Evolutionary conservation across 371 early-diverging fungal genomes (phyloP), one percentile per base, ranked within the genome.

Genomic region (Smittium culicis): DNA sequence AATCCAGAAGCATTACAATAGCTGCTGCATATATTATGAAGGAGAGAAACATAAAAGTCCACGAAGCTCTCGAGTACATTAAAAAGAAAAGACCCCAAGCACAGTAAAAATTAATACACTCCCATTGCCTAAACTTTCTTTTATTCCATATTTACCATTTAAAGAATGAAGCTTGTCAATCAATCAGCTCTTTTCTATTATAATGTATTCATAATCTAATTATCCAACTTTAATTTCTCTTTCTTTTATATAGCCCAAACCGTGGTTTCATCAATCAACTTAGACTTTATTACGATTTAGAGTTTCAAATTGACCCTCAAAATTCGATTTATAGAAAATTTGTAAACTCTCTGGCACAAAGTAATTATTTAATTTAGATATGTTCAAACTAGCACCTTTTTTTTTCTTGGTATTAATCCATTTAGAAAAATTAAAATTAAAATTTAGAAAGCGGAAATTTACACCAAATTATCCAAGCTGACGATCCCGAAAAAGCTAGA

Each of bases 21-120:
- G 76, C 80, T 1, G 79, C 77, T 11, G 88, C 89, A 8, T 90
- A 85, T 70, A 57, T 90, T 66, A 89, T 90, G 88, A 80, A 81
- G 69, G 72, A 70, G 5, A 70, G 78, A 56, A 69, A 71, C 0
- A 64, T 86, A 25, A 66, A 76, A 0, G 72, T 75, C 0, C 72
- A 74, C 31, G 77, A 84, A 31, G 88, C 89, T 1, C 64, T 89
- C 28, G 79, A 73, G 0, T 34, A 64, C 1, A 75, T 89, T 28
- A 80, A 82, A 64, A 71, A 69, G 20, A 74, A 70, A 35, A 74
- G 90, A 54, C 82, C 80, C 0, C 81, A 84, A 76, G 80, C 77
- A 28, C 71, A 74, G 78, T 77, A 77, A 59, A 67, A n/a, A n/a
- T n/a, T n/a, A n/a, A n/a, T n/a, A n/a, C n/a, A n/a, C n/a, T n/a